phyloP scores from a whole-genome alignment of 2,329 filamentous ascomycete species.

The Aspergillus hiratsukae region DNA sequence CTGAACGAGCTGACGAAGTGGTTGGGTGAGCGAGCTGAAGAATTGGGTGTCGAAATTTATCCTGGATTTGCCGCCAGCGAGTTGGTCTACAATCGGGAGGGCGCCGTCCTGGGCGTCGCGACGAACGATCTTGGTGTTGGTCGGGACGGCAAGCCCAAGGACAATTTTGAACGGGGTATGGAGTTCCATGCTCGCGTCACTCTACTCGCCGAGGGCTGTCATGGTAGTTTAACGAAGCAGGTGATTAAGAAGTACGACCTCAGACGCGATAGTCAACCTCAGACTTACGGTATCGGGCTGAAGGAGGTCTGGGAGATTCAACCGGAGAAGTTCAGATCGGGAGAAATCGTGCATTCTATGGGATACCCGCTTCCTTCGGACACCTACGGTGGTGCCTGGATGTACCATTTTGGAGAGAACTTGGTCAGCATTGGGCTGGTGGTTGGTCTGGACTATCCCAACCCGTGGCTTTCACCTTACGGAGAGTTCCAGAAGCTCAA shows the following conservation, averaged over 20 bases:
- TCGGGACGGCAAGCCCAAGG: constrained; percentile 77
- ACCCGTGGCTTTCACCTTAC: constrained; percentile 95
- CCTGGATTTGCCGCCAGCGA: constrained; percentile 94
- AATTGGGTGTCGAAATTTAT: constrained; percentile 92
- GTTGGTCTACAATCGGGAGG: constrained; percentile 79
- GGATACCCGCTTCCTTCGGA: constrained; percentile 84
- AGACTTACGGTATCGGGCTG: constrained; percentile 90
- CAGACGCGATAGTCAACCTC: constrained; percentile 79
- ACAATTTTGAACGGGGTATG: constrained; percentile 93
- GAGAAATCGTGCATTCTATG: constrained; percentile 82
- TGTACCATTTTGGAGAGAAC: constrained; percentile 99
- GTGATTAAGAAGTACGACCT: constrained; percentile 92
- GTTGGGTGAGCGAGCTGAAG: constrained; percentile 94
- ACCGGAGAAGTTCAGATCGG: constrained; percentile 85
- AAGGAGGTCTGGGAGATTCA: constrained; percentile 98
- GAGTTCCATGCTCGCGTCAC: constrained; percentile 93
- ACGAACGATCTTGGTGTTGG: constrained; percentile 90
- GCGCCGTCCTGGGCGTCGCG: constrained; percentile 86
- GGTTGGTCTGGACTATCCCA: constrained; percentile 89
- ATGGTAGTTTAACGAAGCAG: constrained; percentile 92
- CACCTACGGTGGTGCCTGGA: constrained; percentile 96
- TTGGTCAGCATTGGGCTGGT: constrained; percentile 89
- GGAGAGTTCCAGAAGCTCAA: constrained; percentile 98
- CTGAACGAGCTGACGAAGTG: constrained; percentile 93
- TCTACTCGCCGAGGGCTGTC: constrained; percentile 89